phyloP scores from a whole-genome alignment of 139 green algal species.

The Auxenochlorella pyrenoidosa region DNA sequence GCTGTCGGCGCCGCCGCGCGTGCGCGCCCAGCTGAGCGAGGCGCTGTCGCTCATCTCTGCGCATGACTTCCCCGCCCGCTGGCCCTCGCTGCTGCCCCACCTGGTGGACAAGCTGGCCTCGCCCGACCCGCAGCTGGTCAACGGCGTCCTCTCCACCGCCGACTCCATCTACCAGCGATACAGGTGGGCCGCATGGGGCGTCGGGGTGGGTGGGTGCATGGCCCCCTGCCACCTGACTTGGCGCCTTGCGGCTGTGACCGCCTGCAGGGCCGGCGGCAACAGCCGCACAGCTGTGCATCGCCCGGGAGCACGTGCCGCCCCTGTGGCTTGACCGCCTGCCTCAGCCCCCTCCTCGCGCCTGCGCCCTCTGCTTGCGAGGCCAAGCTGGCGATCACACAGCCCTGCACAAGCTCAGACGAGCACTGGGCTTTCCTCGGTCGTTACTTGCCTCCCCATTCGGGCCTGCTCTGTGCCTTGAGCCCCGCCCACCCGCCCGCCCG shows the following conservation, averaged over 20 bases:
- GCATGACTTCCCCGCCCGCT: constrained; percentile 92
- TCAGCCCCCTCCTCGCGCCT: background rate
- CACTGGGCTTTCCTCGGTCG: too few species aligned
- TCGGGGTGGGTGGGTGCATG: background rate
- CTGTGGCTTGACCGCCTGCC: too few species aligned
- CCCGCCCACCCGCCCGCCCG: background rate
- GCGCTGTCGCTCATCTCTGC: constrained; percentile 91
- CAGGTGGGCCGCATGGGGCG: constrained; percentile 32
- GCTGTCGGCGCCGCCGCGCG: constrained; percentile 79
- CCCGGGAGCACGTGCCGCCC: too few species aligned
- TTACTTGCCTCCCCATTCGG: too few species aligned
- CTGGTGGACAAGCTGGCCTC: constrained; percentile 78
- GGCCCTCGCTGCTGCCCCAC: constrained; percentile 91
- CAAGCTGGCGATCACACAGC: too few species aligned
- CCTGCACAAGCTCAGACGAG: too few species aligned
- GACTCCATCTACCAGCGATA: constrained; percentile 98
- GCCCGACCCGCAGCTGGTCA: constrained; percentile 68
- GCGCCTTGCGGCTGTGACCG: too few species aligned
- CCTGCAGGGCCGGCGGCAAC: too few species aligned
- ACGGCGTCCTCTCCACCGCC: constrained; percentile 88
- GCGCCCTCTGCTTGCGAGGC: background rate
- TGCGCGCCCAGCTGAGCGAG: constrained; percentile 91
- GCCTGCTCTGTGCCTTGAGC: background rate
- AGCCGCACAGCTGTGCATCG: too few species aligned
- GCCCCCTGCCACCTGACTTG: too few species aligned